Percentiles rank a stretch among this genome's conserved stretches.
These are phyloP conservation scores for Chalaropsis thielavioides DNA, from an alignment of 2,329 filamentous ascomycete species.

Conservation along the genomic window DNA sequence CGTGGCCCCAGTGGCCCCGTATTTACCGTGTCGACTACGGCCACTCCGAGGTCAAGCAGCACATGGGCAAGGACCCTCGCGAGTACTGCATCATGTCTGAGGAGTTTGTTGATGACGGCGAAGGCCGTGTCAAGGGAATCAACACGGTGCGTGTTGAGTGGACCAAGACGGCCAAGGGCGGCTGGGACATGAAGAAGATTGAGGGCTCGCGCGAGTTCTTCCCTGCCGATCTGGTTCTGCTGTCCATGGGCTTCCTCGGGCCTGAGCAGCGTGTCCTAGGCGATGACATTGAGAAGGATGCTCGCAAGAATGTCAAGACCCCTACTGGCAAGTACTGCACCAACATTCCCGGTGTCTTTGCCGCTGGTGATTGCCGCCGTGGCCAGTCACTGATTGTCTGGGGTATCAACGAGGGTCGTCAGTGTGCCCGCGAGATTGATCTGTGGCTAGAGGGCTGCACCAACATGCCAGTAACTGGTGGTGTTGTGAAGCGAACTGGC, in stretches of 20 bases:
- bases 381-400: slow-evolving; percentile 94
- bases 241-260: slow-evolving; percentile 95
- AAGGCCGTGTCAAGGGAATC: slow-evolving; percentile 82
- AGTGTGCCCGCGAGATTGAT: slow-evolving; percentile 84
- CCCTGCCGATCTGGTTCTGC: slow-evolving; percentile 81
- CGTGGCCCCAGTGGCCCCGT: slow-evolving; percentile 96
- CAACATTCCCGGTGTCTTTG: slow-evolving; percentile 77
- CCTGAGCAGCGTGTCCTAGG: slow-evolving; percentile 80
- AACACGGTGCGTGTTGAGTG: slow-evolving; percentile 92
- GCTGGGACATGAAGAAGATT: slow-evolving; percentile 98
- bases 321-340: slow-evolving; percentile 75
- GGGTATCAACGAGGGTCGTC: slow-evolving; percentile 95
- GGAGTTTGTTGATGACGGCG: slow-evolving; percentile 83
- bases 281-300: slow-evolving; percentile 79
- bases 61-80: slow-evolving; percentile 89
- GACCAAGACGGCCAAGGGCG: slow-evolving; percentile 76
- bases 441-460: slow-evolving; percentile 69
- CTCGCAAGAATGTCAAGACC: slow-evolving; percentile 93
- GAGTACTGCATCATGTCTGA: slow-evolving; percentile 98
- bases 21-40: slow-evolving; percentile 98
- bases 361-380: slow-evolving; percentile 86
- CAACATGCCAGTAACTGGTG: slow-evolving; percentile 75
- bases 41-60: slow-evolving; percentile 86
- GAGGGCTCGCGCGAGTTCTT: slow-evolving; percentile 92
- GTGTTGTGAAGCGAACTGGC: slow-evolving; percentile 75